Conservation (phyloP, 257 asterid species). For the Cinchona pubescens region DNA sequence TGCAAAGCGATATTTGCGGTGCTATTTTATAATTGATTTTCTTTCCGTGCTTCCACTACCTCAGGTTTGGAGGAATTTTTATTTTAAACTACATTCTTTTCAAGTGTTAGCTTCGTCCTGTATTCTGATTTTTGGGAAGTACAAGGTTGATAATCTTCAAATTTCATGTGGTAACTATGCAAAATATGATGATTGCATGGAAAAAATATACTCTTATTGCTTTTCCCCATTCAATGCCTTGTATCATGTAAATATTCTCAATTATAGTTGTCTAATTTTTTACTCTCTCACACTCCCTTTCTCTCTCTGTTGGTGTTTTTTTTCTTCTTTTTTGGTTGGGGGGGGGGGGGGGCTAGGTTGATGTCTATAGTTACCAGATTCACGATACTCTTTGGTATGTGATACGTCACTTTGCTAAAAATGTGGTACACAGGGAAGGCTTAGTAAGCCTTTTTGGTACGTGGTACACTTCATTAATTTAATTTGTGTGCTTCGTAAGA, state of each 20-base stretch:
- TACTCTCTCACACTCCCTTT: no score
- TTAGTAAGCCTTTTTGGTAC: no score
- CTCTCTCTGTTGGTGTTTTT: not conserved
- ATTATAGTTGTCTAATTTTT: no score
- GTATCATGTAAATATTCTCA: not conserved
- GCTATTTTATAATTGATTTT: slow-evolving; percentile 80
- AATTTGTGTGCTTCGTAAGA: no score
- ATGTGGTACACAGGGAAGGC: no score
- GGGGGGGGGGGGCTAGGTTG: no score
- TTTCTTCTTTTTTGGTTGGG: no score
- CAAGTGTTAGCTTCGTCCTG: not conserved
- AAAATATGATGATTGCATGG: not conserved
- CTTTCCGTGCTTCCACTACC: slow-evolving; percentile 94
- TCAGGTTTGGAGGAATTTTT: slow-evolving; percentile 54
- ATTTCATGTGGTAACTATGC: not conserved
- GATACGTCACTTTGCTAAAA: no score
- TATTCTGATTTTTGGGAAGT: not conserved
- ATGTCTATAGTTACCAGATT: no score
- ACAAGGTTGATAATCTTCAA: not conserved
- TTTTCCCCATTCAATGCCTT: not conserved
- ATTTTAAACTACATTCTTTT: no score
- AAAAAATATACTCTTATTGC: not conserved
- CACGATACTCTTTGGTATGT: no score
- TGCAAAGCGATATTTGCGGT: slow-evolving; percentile 88
- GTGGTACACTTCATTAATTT: no score